phyloP scores from a whole-genome alignment of 805 yeast species.

The Ogataea wickerhamii region DNA sequence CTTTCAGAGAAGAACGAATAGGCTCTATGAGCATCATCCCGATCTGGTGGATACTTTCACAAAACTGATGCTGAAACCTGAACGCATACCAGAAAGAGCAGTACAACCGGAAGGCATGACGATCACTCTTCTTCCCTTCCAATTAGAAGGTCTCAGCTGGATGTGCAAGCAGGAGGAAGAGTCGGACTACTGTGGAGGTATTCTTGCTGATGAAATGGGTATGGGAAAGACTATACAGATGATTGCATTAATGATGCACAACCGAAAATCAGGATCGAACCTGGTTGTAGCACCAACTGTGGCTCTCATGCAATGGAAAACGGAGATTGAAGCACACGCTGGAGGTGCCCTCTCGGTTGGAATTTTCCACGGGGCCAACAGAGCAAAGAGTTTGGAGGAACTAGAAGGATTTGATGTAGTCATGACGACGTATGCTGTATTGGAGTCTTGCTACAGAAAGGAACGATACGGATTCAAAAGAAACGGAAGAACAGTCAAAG shows the following conservation, averaged over 20 bases:
- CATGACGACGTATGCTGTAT: slow-evolving; percentile 86
- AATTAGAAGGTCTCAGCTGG: slow-evolving; percentile 92
- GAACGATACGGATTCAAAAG: slow-evolving; percentile 81
- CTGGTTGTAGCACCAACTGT: slow-evolving; percentile 97
- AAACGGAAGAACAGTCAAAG: slow-evolving; percentile 66
- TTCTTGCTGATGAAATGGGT: slow-evolving; percentile 98
- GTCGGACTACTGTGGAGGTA: slow-evolving; percentile 78
- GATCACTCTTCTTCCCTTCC: slow-evolving; percentile 79
- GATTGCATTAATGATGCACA: slow-evolving; percentile 77
- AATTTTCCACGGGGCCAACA: slow-evolving; percentile 82
- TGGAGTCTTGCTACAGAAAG: slow-evolving; percentile 82
- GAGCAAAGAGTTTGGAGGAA: slow-evolving; percentile 56
- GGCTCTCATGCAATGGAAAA: slow-evolving; percentile 97
- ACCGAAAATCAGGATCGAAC: slow-evolving; percentile 64
- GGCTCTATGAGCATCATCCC: slow-evolving; percentile 74
- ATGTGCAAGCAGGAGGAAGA: slow-evolving; percentile 80
- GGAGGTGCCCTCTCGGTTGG: slow-evolving; percentile 63
- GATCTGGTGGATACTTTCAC: slow-evolving; percentile 71
- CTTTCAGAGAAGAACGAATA: slow-evolving; percentile 64
- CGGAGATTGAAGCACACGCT: slow-evolving; percentile 86
- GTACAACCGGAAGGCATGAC: slow-evolving; percentile 78
- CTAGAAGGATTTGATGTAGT: slow-evolving; percentile 70
- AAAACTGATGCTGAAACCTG: slow-evolving; percentile 46
- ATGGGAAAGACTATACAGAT: slow-evolving; percentile 99
- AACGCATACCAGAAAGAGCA: slow-evolving; percentile 51